Conservation (phyloP, 331 rosid species). For the Acacia concinna region DNA sequence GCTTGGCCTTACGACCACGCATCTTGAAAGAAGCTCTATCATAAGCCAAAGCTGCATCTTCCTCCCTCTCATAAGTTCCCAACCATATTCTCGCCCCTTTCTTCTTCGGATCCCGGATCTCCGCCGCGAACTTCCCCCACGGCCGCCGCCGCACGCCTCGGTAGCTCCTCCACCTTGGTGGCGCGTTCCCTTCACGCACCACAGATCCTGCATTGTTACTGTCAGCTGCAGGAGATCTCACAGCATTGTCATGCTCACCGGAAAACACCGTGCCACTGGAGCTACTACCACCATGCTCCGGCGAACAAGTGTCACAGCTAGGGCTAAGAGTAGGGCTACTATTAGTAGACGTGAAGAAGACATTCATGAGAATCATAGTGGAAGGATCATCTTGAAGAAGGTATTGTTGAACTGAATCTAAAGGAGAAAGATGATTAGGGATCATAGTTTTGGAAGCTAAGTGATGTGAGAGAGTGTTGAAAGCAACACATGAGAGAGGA, state of each 20-base stretch:
- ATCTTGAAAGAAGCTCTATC: constrained; percentile 56
- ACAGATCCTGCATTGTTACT: not conserved
- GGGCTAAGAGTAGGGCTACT: not conserved
- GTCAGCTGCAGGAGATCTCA: not conserved
- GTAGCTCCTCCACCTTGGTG: constrained; percentile 13
- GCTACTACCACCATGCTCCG: not conserved
- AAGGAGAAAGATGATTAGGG: not conserved
- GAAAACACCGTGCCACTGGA: not conserved
- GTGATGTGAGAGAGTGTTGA: not conserved
- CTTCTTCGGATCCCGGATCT: constrained; percentile 50
- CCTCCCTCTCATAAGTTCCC: constrained; percentile 50
- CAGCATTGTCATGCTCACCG: not conserved
- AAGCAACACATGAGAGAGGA: not conserved
- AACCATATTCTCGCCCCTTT: constrained; percentile 53
- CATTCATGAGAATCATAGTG: not conserved
- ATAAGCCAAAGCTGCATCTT: constrained; percentile 56
- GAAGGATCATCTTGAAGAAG: constrained; percentile 8
- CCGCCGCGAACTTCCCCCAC: constrained; percentile 66
- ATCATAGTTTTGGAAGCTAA: not conserved
- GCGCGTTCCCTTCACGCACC: not conserved
- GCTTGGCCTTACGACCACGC: constrained; percentile 52
- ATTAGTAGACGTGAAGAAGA: not conserved
- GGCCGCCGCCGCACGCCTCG: constrained; percentile 63
- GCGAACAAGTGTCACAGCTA: not conserved
- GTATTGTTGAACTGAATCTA: constrained; percentile 21